A percentile compares a stretch with the other conserved stretches of the same genome.
Conservation (phyloP, 2,329 filamentous ascomycete genomes). For the Pestalotiopsis sp. region DNA sequence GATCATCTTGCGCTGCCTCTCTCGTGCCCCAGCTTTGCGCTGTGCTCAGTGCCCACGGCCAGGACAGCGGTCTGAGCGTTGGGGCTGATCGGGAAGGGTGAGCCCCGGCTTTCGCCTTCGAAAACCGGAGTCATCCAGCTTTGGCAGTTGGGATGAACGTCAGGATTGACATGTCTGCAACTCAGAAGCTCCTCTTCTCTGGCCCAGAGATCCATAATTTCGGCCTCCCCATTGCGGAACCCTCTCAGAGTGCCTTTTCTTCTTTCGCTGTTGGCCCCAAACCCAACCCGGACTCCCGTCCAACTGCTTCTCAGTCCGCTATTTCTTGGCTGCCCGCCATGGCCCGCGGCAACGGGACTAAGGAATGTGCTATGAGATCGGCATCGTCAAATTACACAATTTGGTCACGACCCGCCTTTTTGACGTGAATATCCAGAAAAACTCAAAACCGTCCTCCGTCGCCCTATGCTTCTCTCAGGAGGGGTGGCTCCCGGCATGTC, state of each 20-base stretch:
- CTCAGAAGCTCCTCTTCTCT: too few species aligned
- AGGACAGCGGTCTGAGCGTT: not conserved
- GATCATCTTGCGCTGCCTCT: not conserved
- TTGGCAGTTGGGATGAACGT: not conserved
- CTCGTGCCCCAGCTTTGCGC: not conserved
- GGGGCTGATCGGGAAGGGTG: not conserved
- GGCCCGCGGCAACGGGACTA: not conserved
- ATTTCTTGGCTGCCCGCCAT: too few species aligned
- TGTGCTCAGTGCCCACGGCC: not conserved
- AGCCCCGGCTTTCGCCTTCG: not conserved
- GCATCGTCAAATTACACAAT: conserved; percentile 10
- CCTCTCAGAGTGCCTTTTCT: not conserved
- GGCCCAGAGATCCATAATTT: not conserved
- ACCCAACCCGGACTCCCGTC: too few species aligned
- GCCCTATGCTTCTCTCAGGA: not conserved
- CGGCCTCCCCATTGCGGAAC: not conserved
- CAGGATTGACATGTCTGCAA: not conserved
- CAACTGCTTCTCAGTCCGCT: too few species aligned
- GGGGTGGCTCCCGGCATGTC: not conserved
- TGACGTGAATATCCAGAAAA: not conserved
- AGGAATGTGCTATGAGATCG: conserved; percentile 1
- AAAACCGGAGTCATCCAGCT: not conserved
- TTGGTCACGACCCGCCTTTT: not conserved
- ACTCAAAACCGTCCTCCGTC: not conserved
- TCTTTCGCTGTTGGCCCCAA: not conserved